Conservation (phyloP, 345 rosid genomes). For the Euphorbia tirucalli region DNA sequence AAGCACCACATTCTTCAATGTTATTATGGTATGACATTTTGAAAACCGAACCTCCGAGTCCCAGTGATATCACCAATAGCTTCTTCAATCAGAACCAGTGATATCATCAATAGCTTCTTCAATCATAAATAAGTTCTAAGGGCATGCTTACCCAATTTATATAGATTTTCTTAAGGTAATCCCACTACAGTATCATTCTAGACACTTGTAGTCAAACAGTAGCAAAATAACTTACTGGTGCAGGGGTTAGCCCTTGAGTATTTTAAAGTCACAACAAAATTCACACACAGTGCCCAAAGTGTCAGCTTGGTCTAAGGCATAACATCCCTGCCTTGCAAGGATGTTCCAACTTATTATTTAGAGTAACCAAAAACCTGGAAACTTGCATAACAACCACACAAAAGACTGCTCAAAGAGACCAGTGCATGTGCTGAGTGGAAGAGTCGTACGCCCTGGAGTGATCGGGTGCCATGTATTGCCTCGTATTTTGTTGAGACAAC, state of each 20-base stretch:
- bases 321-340: background rate
- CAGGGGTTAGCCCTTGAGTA: background rate
- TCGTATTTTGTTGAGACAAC: constrained; percentile 49
- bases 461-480: constrained; percentile 55
- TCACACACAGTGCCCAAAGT: background rate
- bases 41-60: background rate
- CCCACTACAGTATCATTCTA: background rate
- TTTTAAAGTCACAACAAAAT: background rate
- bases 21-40: background rate
- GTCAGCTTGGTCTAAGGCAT: background rate
- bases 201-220: background rate
- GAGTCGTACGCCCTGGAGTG: constrained; percentile 51
- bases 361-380: background rate
- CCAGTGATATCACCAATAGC: background rate
- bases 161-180: background rate
- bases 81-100: too few relatives aligned
- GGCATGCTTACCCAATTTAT: background rate
- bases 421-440: constrained; percentile 59
- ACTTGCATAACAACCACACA: background rate
- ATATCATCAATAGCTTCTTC: too few relatives aligned
- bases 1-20: too few relatives aligned
- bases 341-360: background rate
- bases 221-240: background rate
- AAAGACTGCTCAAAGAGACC: constrained; percentile 51
- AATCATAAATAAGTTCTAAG: background rate